A percentile compares a stretch with the other conserved stretches of the same genome.
Evolutionary conservation across 768 basidiomycete genomes (phyloP).

Genomic region (Asterophora lycoperdoides): DNA sequence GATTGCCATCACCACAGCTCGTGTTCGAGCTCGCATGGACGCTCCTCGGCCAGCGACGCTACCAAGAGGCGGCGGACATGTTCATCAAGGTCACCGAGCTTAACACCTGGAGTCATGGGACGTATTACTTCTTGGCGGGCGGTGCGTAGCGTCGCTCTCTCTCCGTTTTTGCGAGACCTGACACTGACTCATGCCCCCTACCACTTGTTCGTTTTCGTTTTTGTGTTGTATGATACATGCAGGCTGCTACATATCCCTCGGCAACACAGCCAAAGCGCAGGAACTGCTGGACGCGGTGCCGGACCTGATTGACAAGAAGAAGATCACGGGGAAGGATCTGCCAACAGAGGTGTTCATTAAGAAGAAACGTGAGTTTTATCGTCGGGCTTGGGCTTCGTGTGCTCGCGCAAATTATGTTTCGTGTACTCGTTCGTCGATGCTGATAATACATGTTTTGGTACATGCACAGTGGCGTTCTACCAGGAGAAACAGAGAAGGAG

Average conservation of each 20-base stretch:
- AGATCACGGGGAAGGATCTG: slow-evolving; percentile 60
- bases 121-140: slow-evolving; percentile 76
- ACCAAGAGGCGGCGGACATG: slow-evolving; percentile 62
- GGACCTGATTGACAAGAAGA: slow-evolving; percentile 51
- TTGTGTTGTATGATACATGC: no score
- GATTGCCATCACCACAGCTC: no score
- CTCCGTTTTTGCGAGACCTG: no score
- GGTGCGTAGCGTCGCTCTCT: no score
- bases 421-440: no score
- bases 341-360: slow-evolving; percentile 76
- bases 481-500: slow-evolving; percentile 58
- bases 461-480: slow-evolving; percentile 61
- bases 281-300: slow-evolving; percentile 60
- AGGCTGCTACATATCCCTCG: slow-evolving; percentile 63
- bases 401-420: no score
- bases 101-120: slow-evolving; percentile 77
- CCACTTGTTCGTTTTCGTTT: no score
- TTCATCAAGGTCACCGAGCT: slow-evolving; percentile 62
- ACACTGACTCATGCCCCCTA: background rate
- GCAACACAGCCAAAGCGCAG: slow-evolving; percentile 56
- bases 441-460: no score
- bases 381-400: no score
- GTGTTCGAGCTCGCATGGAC: slow-evolving; percentile 80
- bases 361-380: slow-evolving; percentile 67
- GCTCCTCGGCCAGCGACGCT: slow-evolving; percentile 56